Base-by-base conservation (phyloP, 345 rosid species). In the Populus simonii region DNA sequence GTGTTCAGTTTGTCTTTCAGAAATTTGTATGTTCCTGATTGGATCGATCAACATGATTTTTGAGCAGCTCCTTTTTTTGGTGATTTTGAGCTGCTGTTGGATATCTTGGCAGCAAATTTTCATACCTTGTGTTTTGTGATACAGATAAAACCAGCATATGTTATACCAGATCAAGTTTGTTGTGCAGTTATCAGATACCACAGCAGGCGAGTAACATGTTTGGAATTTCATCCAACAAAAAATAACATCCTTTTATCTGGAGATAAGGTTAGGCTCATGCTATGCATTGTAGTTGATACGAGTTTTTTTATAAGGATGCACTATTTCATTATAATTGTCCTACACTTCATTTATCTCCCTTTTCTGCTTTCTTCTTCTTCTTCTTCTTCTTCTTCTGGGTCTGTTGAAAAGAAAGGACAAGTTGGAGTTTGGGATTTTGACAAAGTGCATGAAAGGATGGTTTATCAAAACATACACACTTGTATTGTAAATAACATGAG, bases 161-260 rank as follows among this genome's bases (percentile, higher is more conserved):
- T 90, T 72, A 92, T 95, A 74, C 99, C 99, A 35, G 85, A 96
- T 85, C 87, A 88, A 90, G 97, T 96, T 70, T 85, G 82, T 69
- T 91, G 97, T 85, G 98, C 94, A 10, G 98, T 90, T 74, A 87
- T 93, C 79, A 86, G 94, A 84, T 96, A 96, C 84, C 98, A 96
- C 79, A 96, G 99, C 81, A 87, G 99, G 86, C 86, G 99, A 18
- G 89, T 96, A 29, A 96, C 99, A 6, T 87, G 99, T 79, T 85
- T 96, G 84, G 99, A 96, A 86, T 96, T 96, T 77, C 98, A 96
- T 82, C 99, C 98, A 18, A 93, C 96, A 39, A 92, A 87, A 67
- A 86, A 90, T 82, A 86, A 92, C 79, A 88, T 93, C 72, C 94
- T 93, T 85, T 87, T 96, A 66, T 91, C 99, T 11, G 99, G 99